A percentile compares a stretch with the other conserved stretches of the same genome.
Conservation (phyloP, 768 basidiomycete genomes). For the Cystofilobasidium macerans region DNA sequence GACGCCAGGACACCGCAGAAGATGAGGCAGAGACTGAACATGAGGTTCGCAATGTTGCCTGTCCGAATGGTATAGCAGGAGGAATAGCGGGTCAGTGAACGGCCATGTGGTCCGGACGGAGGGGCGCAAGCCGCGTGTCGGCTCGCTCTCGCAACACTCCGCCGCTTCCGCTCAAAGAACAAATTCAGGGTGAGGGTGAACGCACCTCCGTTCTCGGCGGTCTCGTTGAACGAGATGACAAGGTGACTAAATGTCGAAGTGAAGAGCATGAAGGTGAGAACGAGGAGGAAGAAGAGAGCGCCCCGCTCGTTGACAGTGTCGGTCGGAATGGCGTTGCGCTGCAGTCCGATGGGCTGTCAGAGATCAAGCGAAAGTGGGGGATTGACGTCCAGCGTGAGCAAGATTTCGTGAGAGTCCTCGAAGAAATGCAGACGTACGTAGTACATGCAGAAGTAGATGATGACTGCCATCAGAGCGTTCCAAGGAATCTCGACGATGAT, state of each 20-base stretch:
- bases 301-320: conserved; percentile 39
- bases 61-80: not conserved
- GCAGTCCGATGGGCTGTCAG: conserved; percentile 41
- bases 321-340: conserved; percentile 41
- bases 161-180: too few relatives aligned
- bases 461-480: conserved; percentile 32
- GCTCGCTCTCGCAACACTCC: too few relatives aligned
- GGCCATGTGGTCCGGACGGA: not conserved
- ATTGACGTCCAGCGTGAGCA: conserved; percentile 17
- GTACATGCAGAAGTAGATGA: conserved; percentile 39
- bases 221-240: conserved; percentile 39
- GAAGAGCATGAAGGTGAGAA: conserved; percentile 39
- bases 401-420: conserved; percentile 43
- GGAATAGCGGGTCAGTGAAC: conserved; percentile 26
- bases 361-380: conserved; percentile 31
- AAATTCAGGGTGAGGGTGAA: not conserved
- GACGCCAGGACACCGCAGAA: conserved; percentile 41
- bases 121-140: too few relatives aligned
- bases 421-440: conserved; percentile 32
- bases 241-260: conserved; percentile 38
- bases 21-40: conserved; percentile 42
- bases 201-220: conserved; percentile 34
- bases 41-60: conserved; percentile 41
- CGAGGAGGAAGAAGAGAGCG: conserved; percentile 41
- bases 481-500: conserved; percentile 30